Percentiles rank a stretch among this genome's conserved stretches.
Evolutionary conservation across 306 rosid genomes (phyloP).

Genomic region (Canavalia ensiformis): DNA sequence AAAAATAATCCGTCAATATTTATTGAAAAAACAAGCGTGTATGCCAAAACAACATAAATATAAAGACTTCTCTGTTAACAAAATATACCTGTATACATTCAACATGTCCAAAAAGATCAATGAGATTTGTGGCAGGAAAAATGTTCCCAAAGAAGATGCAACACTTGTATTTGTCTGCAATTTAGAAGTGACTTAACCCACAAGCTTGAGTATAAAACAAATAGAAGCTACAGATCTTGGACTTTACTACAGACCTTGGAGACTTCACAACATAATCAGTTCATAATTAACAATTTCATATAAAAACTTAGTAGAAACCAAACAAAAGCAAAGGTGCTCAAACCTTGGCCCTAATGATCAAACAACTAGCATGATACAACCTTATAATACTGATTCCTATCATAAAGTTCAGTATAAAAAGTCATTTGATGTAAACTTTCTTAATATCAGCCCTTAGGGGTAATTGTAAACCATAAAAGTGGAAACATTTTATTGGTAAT

Average conservation of each 20-base stretch:
- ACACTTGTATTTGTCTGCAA: slow-evolving; percentile 95
- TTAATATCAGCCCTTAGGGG: background rate
- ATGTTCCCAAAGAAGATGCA: slow-evolving; percentile 89
- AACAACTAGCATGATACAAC: background rate
- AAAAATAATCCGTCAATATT: background rate
- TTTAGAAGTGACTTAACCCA: slow-evolving; percentile 15
- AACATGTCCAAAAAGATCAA: slow-evolving; percentile 97
- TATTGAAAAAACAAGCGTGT: background rate
- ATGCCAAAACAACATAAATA: background rate
- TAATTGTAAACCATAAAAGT: too few relatives aligned
- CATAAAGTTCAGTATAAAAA: background rate
- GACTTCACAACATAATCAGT: background rate
- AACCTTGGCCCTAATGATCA: slow-evolving; percentile 4
- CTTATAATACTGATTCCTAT: background rate
- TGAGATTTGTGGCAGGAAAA: slow-evolving; percentile 85
- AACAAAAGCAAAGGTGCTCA: slow-evolving; percentile 15
- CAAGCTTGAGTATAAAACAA: background rate
- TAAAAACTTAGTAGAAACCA: slow-evolving; percentile 11
- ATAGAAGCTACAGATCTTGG: background rate
- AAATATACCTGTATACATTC: slow-evolving; percentile 89
- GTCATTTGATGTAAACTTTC: background rate
- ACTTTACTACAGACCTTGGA: background rate
- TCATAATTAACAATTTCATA: background rate
- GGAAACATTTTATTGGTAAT: too few relatives aligned
- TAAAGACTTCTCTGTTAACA: background rate